Conservation (phyloP, 306 rosid genomes). For the Purshia tridentata region DNA sequence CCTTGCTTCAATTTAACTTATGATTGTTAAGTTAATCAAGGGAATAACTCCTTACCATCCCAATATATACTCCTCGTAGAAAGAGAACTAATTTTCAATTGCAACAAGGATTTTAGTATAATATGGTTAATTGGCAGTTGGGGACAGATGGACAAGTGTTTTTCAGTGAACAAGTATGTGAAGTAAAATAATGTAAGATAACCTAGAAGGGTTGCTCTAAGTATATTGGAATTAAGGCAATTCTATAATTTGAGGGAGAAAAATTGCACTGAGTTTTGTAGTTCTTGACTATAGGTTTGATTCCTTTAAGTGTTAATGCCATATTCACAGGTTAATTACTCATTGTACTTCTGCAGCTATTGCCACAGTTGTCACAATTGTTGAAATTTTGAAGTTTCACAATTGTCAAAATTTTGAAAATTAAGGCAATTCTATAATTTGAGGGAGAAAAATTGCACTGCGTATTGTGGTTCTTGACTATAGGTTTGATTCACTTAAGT, state of each 20-base stretch:
- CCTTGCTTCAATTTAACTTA: not conserved
- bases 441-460: not conserved
- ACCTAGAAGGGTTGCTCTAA: not conserved
- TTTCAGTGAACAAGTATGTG: not conserved
- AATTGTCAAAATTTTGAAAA: not conserved
- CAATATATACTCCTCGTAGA: not conserved
- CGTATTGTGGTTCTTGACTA: not conserved
- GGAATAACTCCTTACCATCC: not conserved
- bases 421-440: not conserved
- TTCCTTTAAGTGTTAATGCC: slow-evolving; percentile 4
- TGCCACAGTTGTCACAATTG: slow-evolving; percentile 49
- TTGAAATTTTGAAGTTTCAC: slow-evolving; percentile 48
- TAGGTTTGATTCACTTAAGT: not conserved
- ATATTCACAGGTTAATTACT: not conserved
- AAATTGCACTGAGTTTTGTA: not conserved
- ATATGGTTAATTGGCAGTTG: not conserved
- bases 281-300: not conserved
- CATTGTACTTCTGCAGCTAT: slow-evolving; percentile 38
- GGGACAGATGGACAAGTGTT: not conserved
- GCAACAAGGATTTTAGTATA: not conserved
- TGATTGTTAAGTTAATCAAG: not conserved
- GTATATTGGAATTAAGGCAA: no score
- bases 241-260: not conserved
- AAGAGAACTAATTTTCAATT: not conserved
- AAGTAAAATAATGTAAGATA: not conserved